Percentiles rank a stretch among this genome's conserved stretches.
Conservation (phyloP, 306 rosid genomes). For the Prunus mira region DNA sequence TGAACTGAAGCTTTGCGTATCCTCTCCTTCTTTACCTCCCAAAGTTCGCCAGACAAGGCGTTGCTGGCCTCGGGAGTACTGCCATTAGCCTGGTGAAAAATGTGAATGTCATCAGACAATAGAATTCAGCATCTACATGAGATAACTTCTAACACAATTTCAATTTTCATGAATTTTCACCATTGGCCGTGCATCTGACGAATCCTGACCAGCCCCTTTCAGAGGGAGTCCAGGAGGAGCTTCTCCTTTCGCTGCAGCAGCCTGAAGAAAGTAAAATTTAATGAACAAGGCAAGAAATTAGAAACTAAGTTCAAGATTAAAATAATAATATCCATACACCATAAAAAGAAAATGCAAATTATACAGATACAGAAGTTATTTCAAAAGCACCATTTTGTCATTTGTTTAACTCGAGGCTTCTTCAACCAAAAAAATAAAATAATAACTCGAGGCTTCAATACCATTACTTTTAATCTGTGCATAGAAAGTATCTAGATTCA, state of each 20-base stretch:
- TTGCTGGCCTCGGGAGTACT: constrained; percentile 82
- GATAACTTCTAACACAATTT: constrained; percentile 15
- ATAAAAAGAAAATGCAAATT: background rate
- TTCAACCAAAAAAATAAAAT: no score
- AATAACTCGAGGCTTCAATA: background rate
- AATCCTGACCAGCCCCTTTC: constrained; percentile 98
- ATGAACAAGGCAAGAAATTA: background rate
- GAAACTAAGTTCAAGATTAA: background rate
- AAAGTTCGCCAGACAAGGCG: constrained; percentile 96
- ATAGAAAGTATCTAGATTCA: background rate
- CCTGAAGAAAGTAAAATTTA: constrained; percentile 51
- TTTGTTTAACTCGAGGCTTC: no score
- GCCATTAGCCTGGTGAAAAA: constrained; percentile 63
- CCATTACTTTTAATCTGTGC: background rate
- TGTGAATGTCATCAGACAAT: constrained; percentile 18
- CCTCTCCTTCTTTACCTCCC: constrained; percentile 91
- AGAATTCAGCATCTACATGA: constrained; percentile 10
- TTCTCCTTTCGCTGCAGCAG: constrained; percentile 99
- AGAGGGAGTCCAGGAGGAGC: constrained; percentile 98
- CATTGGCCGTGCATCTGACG: constrained; percentile 72
- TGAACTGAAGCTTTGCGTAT: constrained; percentile 69
- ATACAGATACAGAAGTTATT: background rate
- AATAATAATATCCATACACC: background rate
- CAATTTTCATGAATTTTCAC: constrained; percentile 32
- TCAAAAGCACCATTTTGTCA: no score